Percentiles rank a stretch among this genome's conserved stretches.
Conservation (phyloP, 2,329 filamentous ascomycete genomes). For the Botryotinia globosa region DNA sequence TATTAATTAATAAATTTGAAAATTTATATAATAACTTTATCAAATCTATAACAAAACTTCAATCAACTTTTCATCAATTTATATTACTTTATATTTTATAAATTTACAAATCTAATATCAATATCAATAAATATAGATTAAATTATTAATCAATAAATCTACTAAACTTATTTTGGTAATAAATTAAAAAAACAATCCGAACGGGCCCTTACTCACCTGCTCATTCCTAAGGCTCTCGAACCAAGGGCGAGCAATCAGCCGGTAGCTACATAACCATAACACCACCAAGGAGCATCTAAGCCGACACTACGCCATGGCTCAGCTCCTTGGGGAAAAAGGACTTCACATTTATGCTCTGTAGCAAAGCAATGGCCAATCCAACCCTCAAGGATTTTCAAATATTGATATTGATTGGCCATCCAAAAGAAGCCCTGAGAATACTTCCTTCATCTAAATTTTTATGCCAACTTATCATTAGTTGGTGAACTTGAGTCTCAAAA, state of each 20-base stretch:
- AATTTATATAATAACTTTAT: too few species aligned
- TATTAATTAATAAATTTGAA: too few species aligned
- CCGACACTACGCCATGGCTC: not conserved
- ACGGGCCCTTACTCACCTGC: not conserved
- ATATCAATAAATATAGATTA: too few species aligned
- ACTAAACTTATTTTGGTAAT: too few species aligned
- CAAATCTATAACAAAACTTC: too few species aligned
- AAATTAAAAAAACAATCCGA: too few species aligned
- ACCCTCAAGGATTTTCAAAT: not conserved
- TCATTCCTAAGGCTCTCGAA: not conserved
- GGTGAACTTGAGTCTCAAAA: not conserved
- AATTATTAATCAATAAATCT: too few species aligned
- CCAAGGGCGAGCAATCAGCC: not conserved
- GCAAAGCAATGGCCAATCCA: not conserved
- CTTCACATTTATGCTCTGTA: not conserved
- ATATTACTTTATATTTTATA: too few species aligned
- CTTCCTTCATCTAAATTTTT: not conserved
- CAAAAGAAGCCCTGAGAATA: not conserved
- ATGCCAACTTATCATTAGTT: not conserved
- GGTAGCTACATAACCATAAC: not conserved
- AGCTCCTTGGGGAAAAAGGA: not conserved
- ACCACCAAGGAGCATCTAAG: not conserved
- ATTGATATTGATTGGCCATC: not conserved
- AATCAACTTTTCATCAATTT: too few species aligned
- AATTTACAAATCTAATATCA: too few species aligned